phyloP scores from a whole-genome alignment of 257 asterid genomes.

The Gentiana straminea region DNA sequence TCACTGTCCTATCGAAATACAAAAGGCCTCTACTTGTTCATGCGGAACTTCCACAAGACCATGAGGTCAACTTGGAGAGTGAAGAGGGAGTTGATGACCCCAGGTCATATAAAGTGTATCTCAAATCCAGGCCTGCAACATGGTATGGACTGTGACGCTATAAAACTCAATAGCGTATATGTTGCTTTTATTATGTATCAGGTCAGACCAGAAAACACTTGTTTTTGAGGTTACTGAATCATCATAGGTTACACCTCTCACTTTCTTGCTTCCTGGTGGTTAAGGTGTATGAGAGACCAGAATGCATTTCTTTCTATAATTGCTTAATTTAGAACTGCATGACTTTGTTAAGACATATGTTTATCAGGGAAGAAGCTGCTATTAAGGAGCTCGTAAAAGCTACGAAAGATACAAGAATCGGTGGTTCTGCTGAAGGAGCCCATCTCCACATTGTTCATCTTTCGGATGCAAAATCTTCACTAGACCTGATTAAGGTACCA shows the following conservation, averaged over 20 bases:
- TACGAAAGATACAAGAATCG: conserved; percentile 51
- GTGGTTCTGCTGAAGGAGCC: conserved; percentile 89
- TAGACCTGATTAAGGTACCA: conserved; percentile 70
- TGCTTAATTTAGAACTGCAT: too few species aligned
- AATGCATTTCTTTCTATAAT: too few species aligned
- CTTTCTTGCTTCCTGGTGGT: too few species aligned
- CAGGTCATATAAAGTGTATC: conserved; percentile 75
- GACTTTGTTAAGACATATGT: too few species aligned
- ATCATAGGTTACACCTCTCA: background rate
- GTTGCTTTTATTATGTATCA: background rate
- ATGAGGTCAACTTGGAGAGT: conserved; percentile 20
- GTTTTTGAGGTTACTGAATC: background rate
- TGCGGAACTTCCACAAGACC: conserved; percentile 59
- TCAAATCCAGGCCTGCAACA: conserved; percentile 80
- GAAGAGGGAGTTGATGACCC: conserved; percentile 30
- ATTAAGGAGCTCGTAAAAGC: conserved; percentile 58
- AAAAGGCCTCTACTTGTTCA: conserved; percentile 86
- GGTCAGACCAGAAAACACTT: background rate
- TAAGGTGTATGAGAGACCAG: too few species aligned
- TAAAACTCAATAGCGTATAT: background rate
- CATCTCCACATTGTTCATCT: conserved; percentile 93
- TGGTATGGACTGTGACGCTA: conserved; percentile 26
- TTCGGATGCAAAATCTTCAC: conserved; percentile 74
- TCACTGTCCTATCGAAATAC: conserved; percentile 65
- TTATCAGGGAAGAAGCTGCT: conserved; percentile 81